Percentiles rank a stretch among this genome's conserved stretches.
These are phyloP conservation scores for Conringia planisiliqua DNA, from an alignment of 345 rosid species.

Conservation along the genomic window DNA sequence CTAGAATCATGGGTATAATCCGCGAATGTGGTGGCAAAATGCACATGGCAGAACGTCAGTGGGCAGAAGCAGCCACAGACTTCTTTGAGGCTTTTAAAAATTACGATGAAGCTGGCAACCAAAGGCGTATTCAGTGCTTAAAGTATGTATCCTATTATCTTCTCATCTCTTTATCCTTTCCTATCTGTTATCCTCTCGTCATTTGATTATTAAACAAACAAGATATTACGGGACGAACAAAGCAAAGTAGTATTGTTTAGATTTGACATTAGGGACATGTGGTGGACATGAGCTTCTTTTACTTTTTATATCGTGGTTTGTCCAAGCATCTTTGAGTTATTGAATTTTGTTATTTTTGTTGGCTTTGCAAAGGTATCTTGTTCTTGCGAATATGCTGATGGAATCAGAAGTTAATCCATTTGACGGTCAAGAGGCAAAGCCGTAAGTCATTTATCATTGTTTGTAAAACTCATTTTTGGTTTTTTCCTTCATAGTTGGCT, in stretches of 20 bases:
- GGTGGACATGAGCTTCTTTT: neutral
- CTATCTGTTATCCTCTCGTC: neutral
- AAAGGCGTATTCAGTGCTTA: slow-evolving; percentile 94
- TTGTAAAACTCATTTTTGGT: neutral
- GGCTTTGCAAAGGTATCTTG: slow-evolving; percentile 64
- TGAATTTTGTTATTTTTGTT: neutral
- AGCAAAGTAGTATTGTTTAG: neutral
- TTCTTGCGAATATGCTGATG: slow-evolving; percentile 99
- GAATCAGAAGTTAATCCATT: slow-evolving; percentile 99
- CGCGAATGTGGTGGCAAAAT: slow-evolving; percentile 99
- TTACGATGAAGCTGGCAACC: slow-evolving; percentile 99
- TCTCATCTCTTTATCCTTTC: neutral
- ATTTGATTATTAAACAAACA: neutral
- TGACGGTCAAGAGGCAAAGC: slow-evolving; percentile 99
- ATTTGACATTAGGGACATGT: slow-evolving; percentile 6
- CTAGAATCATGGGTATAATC: slow-evolving; percentile 99
- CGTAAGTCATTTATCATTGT: slow-evolving; percentile 53
- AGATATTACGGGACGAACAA: neutral
- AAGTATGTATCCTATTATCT: slow-evolving; percentile 56
- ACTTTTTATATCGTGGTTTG: neutral
- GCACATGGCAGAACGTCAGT: slow-evolving; percentile 99
- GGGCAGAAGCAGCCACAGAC: slow-evolving; percentile 99
- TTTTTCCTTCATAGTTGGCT: slow-evolving; percentile 5
- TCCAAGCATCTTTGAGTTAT: neutral
- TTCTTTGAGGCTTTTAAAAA: slow-evolving; percentile 99